phyloP scores from a whole-genome alignment of 768 basidiomycete genomes.

The Leccinum truebloodii region DNA sequence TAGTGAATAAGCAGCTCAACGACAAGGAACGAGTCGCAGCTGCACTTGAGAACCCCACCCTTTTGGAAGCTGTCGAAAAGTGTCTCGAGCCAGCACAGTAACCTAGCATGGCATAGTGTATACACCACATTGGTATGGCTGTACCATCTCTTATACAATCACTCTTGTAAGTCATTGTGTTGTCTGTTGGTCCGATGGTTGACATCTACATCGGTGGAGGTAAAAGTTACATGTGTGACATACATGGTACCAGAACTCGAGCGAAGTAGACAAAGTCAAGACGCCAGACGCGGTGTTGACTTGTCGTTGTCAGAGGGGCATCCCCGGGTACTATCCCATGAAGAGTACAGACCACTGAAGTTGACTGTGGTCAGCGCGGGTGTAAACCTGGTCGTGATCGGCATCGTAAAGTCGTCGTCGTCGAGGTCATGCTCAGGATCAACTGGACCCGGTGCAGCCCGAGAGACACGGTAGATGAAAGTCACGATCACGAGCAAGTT shows the following conservation, averaged over 20 bases:
- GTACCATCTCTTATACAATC: not conserved
- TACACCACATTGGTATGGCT: not conserved
- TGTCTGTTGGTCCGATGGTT: not conserved
- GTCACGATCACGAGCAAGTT: slow-evolving; percentile 25
- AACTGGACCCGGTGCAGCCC: not conserved
- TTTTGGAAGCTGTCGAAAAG: slow-evolving; percentile 86
- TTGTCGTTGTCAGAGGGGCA: not conserved
- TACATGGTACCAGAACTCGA: not conserved
- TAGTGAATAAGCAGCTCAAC: slow-evolving; percentile 98
- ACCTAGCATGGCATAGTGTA: slow-evolving; percentile 5
- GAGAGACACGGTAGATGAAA: slow-evolving; percentile 16
- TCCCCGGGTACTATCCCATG: not conserved
- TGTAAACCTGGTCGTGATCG: not conserved
- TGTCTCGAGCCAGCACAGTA: slow-evolving; percentile 49
- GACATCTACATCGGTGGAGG: not conserved
- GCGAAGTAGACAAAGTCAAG: not conserved
- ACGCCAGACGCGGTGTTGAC: not conserved
- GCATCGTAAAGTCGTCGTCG: slow-evolving; percentile 13
- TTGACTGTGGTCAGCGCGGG: slow-evolving; percentile 17
- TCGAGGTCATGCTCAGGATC: slow-evolving; percentile 2
- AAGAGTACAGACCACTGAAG: slow-evolving; percentile 1
- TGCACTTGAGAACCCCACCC: slow-evolving; percentile 87
- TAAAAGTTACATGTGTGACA: not conserved
- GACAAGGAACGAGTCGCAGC: slow-evolving; percentile 99
- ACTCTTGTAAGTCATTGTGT: not conserved